Conservation (phyloP, 352 stramenopile genomes). For the Pythium pyrilobum region DNA sequence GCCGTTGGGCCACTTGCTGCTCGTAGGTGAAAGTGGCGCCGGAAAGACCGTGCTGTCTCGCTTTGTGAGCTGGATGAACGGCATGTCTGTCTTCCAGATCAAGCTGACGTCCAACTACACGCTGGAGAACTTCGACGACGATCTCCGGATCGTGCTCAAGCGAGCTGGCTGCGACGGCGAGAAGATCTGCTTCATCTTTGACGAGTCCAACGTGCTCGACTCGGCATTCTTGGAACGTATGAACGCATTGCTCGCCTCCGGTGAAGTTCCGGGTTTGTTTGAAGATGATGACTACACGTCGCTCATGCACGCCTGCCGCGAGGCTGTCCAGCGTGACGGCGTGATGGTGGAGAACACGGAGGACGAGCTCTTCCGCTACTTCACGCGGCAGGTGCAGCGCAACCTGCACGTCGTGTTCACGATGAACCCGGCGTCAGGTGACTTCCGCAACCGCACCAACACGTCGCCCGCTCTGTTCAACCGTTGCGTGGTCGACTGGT, state of each 20-base stretch:
- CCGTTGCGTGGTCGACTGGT: slow-evolving; percentile 99
- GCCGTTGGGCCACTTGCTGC: slow-evolving; percentile 97
- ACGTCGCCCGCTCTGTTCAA: slow-evolving; percentile 99
- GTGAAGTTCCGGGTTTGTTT: slow-evolving; percentile 99
- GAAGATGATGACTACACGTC: slow-evolving; percentile 98
- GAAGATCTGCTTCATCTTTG: slow-evolving; percentile 99
- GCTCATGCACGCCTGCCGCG: slow-evolving; percentile 94
- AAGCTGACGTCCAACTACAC: slow-evolving; percentile 99
- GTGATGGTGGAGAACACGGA: slow-evolving; percentile 92
- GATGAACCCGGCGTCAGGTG: slow-evolving; percentile 98
- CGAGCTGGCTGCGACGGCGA: slow-evolving; percentile 97
- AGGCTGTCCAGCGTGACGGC: slow-evolving; percentile 90
- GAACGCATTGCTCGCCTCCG: slow-evolving; percentile 99
- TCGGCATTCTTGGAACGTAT: slow-evolving; percentile 99
- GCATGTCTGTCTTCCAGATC: slow-evolving; percentile 99
- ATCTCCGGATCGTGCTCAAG: slow-evolving; percentile 97
- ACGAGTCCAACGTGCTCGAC: slow-evolving; percentile 98
- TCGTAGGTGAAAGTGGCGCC: slow-evolving; percentile 98
- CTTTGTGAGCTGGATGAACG: slow-evolving; percentile 99
- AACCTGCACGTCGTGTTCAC: slow-evolving; percentile 99
- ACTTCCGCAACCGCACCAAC: slow-evolving; percentile 96
- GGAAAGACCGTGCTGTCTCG: slow-evolving; percentile 99
- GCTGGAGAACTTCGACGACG: slow-evolving; percentile 99
- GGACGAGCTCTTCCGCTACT: slow-evolving; percentile 95
- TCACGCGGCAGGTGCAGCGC: slow-evolving; percentile 97